Base-by-base conservation (phyloP, 305 asterid genomes). In the Striga hermonthica region DNA sequence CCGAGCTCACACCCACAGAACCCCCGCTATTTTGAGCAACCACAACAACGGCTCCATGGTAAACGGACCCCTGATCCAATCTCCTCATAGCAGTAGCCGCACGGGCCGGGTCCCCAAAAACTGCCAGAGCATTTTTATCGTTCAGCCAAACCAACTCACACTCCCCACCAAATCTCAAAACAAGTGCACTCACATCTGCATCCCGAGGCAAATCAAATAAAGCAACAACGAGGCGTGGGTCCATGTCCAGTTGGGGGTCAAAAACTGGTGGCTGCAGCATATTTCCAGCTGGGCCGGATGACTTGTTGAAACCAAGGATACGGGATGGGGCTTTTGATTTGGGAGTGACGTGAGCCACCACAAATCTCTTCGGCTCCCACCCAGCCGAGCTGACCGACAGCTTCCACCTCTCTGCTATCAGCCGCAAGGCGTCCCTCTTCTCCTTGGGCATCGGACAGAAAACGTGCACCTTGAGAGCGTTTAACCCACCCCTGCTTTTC, bases 71-170 rank as follows among this genome's bases (percentile, higher is more conserved):
- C 60, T 92, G 96, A 80, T 92, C 98, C 79, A 92, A 72, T 74
- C 97, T 87, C 82, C 98, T 84, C 97, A 87, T 84, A 54, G 98
- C 98, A 66, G 97, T 82, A 36, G 96, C 95, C 22, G 98, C 97
- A 58, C 98, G 86, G 34, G 81, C 88, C 22, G 97, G 98, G 79
- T 92, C 98, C 66, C 84, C 79, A 60, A 92, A 92, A 10, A 89
- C 97, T 5, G 98, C 90, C 76, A 92, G 77, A 0, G 98, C 98
- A 62, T 92, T 92, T 85, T 86, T 92, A 71, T 92, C 97, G 57
- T 92, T 90, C 80, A 89, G 69, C 98, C 98, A 92, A 10, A 86
- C 97, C 1, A 92, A 82, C 66, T 92, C 98, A 14, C 98, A 92
- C 77, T 92, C 97, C 50, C 98, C 97, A 43, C 98, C 98, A 60